Base-by-base conservation (phyloP, 495 filamentous ascomycete species). In the Neurospora hispaniola region DNA sequence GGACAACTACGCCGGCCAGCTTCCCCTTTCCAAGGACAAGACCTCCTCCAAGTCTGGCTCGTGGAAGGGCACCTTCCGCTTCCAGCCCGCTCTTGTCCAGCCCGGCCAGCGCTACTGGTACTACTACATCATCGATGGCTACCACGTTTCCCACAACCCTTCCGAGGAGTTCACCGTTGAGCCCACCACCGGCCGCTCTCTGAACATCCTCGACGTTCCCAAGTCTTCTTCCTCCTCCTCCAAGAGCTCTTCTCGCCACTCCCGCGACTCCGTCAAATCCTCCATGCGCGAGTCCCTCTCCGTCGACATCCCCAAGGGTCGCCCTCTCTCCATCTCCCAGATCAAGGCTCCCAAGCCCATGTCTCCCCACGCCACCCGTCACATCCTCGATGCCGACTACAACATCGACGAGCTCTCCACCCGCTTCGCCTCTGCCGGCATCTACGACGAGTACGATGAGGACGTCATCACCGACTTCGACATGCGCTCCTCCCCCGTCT, bases 121-220 rank as follows among this genome's bases (percentile, higher is more conserved):
- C 89, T 99, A 99, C 88, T 99, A 97, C 87, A 97, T 99, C 91
- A 96, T 98, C 84, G 96, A 99, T 80, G 96, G 96, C 73, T 98
- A 98, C 89, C 94, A 98, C 83, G 92, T 97, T 81, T 95, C 96
- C 69, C 95, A 98, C 87, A 96, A 99, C 84, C 96, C 96, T 70
- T 93, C 93, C 78, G 89, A 92, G 80, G 88, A 91, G 72, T 93
- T 90, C 81, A 97, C 93, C 83, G 91, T 91, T 79, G 96, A 99
- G 87, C 94, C 96, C 77, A 98, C 94, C 78, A 98, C 96, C 76
- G 94, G 94, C 85, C 96, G 96, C 82, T 91, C 92, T 81, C 88
- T 99, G 72, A 99, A 90, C 84, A 89, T 90, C 82, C 87, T 90
- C 78, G 88, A 90, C 75, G 85, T 86, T 54, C 82, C 86, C 76